Evolutionary conservation across 371 early-diverging fungal species (phyloP).

Genomic region (Apophysomyces elegans): DNA sequence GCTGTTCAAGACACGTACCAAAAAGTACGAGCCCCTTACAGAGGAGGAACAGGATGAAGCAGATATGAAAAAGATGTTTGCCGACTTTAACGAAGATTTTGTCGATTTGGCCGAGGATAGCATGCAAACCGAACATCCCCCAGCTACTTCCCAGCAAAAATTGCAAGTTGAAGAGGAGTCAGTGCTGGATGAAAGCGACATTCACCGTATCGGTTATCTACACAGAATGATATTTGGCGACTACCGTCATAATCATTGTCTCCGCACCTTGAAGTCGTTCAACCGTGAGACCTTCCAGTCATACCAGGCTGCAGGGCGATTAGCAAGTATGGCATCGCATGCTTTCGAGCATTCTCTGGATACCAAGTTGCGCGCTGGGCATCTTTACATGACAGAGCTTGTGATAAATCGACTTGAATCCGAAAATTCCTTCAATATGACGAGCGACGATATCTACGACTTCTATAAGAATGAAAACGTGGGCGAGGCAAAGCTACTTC

Average conservation of each 20-base stretch:
- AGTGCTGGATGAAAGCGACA: slow-evolving; percentile 59
- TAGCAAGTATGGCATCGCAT: slow-evolving; percentile 37
- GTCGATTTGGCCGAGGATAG: slow-evolving; percentile 47
- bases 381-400: slow-evolving; percentile 36
- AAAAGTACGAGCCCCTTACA: slow-evolving; percentile 63
- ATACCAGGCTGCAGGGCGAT: slow-evolving; percentile 40
- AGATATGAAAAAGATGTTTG: slow-evolving; percentile 77
- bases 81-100: slow-evolving; percentile 72
- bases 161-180: slow-evolving; percentile 55
- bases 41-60: slow-evolving; percentile 78
- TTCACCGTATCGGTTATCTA: slow-evolving; percentile 54
- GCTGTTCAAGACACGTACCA: slow-evolving; percentile 75
- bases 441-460: slow-evolving; percentile 67
- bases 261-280: slow-evolving; percentile 22
- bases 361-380: slow-evolving; percentile 35
- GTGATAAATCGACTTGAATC: slow-evolving; percentile 45
- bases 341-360: slow-evolving; percentile 36
- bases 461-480: slow-evolving; percentile 89
- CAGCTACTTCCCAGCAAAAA: slow-evolving; percentile 9
- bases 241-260: slow-evolving; percentile 25
- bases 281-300: slow-evolving; percentile 39
- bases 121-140: neutral
- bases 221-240: slow-evolving; percentile 40
- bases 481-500: slow-evolving; percentile 70
- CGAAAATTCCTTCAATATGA: slow-evolving; percentile 40